phyloP scores from a whole-genome alignment of 345 rosid species.

The Xanthoceras sorbifolium region DNA sequence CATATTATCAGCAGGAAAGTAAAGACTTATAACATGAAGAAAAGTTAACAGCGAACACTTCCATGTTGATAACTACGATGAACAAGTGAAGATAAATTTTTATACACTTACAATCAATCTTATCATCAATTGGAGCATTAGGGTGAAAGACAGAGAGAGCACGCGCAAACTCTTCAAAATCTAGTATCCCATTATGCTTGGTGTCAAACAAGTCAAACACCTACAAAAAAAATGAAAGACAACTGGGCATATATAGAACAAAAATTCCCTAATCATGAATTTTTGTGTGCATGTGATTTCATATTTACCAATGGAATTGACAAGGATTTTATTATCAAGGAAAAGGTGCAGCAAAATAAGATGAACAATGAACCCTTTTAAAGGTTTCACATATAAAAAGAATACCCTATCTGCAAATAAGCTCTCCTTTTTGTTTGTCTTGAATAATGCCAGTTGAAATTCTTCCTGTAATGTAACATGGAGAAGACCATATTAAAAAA shows the following conservation, averaged over 20 bases:
- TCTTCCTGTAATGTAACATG: constrained; percentile 63
- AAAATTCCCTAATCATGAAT: constrained; percentile 3
- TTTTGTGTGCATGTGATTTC: background rate
- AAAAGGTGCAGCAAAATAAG: background rate
- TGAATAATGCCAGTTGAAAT: constrained; percentile 94
- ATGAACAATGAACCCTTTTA: background rate
- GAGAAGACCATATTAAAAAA: background rate
- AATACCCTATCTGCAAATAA: constrained; percentile 95
- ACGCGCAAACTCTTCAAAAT: constrained; percentile 84
- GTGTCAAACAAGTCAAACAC: constrained; percentile 90
- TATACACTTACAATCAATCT: constrained; percentile 67
- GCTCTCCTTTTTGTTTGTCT: constrained; percentile 97
- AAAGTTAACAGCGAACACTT: background rate
- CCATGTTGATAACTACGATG: background rate
- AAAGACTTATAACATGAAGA: background rate
- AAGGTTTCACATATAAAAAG: constrained; percentile 6
- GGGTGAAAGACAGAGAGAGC: constrained; percentile 94
- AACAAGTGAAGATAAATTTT: background rate
- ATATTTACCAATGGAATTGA: background rate
- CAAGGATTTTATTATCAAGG: background rate
- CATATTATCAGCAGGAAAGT: background rate
- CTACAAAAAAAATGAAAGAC: constrained; percentile 36
- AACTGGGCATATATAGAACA: background rate
- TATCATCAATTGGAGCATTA: constrained; percentile 75
- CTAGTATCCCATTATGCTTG: constrained; percentile 82